Evolutionary conservation across 176 grass and related monocot species (phyloP).

Genomic region (Dactylis glomerata): DNA sequence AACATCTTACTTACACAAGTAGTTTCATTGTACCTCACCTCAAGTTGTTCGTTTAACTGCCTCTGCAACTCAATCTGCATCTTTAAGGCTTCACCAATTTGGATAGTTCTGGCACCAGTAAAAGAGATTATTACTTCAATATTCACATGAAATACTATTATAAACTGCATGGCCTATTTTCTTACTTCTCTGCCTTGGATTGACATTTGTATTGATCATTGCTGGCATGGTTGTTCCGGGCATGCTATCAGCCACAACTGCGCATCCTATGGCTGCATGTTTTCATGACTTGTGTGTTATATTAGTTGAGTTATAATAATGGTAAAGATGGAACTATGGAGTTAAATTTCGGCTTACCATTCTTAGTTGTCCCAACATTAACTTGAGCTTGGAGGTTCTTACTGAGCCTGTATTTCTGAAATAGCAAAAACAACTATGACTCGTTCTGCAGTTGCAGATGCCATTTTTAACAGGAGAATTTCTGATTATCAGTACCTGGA

Average conservation of each 20-base stretch:
- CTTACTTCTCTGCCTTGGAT: slow-evolving; percentile 82
- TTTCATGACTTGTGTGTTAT: slow-evolving; percentile 3
- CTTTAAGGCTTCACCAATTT: slow-evolving; percentile 86
- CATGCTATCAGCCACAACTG: slow-evolving; percentile 42
- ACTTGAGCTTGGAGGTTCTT: slow-evolving; percentile 88
- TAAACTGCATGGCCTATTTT: slow-evolving; percentile 26
- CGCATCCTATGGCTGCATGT: slow-evolving; percentile 56
- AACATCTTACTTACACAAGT: background rate
- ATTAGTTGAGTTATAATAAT: slow-evolving; percentile 19
- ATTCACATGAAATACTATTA: slow-evolving; percentile 29
- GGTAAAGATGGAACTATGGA: slow-evolving; percentile 25
- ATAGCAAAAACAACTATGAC: slow-evolving; percentile 30
- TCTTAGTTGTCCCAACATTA: slow-evolving; percentile 57
- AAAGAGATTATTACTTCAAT: slow-evolving; percentile 37
- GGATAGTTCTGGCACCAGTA: slow-evolving; percentile 64
- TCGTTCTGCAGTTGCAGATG: slow-evolving; percentile 21
- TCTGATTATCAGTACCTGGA: slow-evolving; percentile 64
- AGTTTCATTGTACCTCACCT: slow-evolving; percentile 55
- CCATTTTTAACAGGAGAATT: slow-evolving; percentile 19
- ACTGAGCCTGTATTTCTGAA: slow-evolving; percentile 94
- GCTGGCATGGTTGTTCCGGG: slow-evolving; percentile 36
- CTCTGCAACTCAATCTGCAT: slow-evolving; percentile 94
- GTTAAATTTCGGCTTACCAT: slow-evolving; percentile 44
- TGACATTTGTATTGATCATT: slow-evolving; percentile 49
- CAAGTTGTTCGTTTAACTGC: slow-evolving; percentile 86